Evolutionary conservation across 345 rosid genomes (phyloP).

Genomic region (Gossypium mustelinum): DNA sequence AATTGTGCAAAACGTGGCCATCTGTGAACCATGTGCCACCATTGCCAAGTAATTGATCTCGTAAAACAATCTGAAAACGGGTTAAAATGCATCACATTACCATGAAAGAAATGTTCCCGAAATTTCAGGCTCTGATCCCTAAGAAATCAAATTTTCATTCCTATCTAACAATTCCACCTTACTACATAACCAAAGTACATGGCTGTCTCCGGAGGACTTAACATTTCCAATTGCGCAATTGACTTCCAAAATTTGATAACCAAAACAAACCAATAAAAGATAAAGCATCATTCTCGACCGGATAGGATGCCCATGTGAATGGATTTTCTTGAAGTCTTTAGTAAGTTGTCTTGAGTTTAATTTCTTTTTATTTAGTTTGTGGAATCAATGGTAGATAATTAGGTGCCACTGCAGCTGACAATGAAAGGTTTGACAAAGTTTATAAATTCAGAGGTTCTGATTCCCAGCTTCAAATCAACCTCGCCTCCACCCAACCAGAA

Average conservation of each 20-base stretch:
- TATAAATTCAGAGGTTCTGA: slow-evolving; percentile 65
- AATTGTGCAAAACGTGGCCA: slow-evolving; percentile 4
- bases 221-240: not conserved
- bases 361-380: not conserved
- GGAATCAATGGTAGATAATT: slow-evolving; percentile 13
- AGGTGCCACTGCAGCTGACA: slow-evolving; percentile 51
- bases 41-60: not conserved
- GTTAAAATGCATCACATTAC: not conserved
- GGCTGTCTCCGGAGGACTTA: not conserved
- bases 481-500: slow-evolving; percentile 98
- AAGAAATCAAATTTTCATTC: not conserved
- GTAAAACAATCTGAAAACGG: not conserved
- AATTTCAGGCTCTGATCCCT: not conserved
- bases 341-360: not conserved
- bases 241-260: not conserved
- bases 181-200: not conserved
- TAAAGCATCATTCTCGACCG: not conserved
- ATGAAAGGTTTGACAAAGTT: slow-evolving; percentile 68
- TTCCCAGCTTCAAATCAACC: slow-evolving; percentile 81
- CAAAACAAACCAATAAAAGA: not conserved
- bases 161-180: not conserved
- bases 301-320: not conserved
- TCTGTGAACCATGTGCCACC: not conserved
- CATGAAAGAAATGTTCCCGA: not conserved
- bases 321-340: not conserved